Conservation (phyloP, 1,284 basidiomycete species). For the Tilletia horrida region DNA sequence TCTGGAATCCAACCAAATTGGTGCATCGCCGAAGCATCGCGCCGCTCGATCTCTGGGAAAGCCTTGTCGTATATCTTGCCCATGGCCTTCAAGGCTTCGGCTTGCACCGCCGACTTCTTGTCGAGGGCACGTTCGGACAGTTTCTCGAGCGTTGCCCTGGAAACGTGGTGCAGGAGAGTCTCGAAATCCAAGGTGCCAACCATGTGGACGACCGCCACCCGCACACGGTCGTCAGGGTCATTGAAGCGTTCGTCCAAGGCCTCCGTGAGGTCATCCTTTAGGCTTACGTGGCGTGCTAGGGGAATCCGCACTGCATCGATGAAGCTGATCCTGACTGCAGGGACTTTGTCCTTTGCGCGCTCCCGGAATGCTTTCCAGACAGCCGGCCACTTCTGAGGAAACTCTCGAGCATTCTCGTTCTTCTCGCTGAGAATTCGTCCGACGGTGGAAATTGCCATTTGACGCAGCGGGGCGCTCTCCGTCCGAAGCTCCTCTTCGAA, state of each 20-base stretch:
- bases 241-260: slow-evolving; percentile 38
- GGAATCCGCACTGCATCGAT: slow-evolving; percentile 67
- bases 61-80: slow-evolving; percentile 78
- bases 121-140: slow-evolving; percentile 76
- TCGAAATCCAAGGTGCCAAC: slow-evolving; percentile 86
- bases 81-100: slow-evolving; percentile 73
- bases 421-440: slow-evolving; percentile 77
- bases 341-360: slow-evolving; percentile 73
- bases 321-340: slow-evolving; percentile 72
- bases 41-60: slow-evolving; percentile 85
- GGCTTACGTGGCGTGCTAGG: slow-evolving; percentile 67
- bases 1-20: slow-evolving; percentile 95
- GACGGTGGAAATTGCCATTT: slow-evolving; percentile 75
- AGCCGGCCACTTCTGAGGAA: slow-evolving; percentile 62
- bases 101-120: slow-evolving; percentile 80
- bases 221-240: slow-evolving; percentile 88
- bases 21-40: slow-evolving; percentile 67
- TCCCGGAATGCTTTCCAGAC: slow-evolving; percentile 84
- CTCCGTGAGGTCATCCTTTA: slow-evolving; percentile 59
- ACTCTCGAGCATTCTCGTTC: slow-evolving; percentile 19
- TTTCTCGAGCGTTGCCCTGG: slow-evolving; percentile 63
- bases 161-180: slow-evolving; percentile 77
- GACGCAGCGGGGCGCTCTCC: slow-evolving; percentile 70
- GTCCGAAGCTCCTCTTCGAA: slow-evolving; percentile 84
- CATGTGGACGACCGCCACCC: slow-evolving; percentile 76